phyloP scores from a whole-genome alignment of 2,329 filamentous ascomycete species.

The Sporothrix curviconia region DNA sequence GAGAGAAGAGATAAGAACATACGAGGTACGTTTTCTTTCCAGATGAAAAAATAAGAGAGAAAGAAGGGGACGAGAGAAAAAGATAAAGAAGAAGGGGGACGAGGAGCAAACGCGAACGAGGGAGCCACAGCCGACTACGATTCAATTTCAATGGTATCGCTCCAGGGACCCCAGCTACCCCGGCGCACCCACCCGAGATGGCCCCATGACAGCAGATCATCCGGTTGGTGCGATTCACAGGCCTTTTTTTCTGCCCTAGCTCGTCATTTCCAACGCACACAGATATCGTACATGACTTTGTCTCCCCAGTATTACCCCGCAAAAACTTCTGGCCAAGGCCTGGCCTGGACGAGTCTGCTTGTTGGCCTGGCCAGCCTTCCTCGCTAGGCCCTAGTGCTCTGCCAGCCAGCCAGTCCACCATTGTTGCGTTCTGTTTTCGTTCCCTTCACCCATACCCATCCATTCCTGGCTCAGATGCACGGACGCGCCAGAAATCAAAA shows the following conservation, averaged over 20 bases:
- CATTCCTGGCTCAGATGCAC: not conserved
- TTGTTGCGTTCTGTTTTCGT: not conserved
- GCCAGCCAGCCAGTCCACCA: not conserved
- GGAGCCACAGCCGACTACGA: no score
- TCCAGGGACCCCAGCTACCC: not conserved
- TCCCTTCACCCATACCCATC: slow-evolving; percentile 1
- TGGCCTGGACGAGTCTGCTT: not conserved
- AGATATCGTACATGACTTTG: not conserved
- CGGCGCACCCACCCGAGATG: not conserved
- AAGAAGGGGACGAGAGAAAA: not conserved
- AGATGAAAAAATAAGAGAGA: not conserved
- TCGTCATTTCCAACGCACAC: not conserved
- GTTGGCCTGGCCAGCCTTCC: not conserved
- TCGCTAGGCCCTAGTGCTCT: not conserved
- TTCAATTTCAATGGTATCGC: not conserved
- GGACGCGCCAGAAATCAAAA: not conserved
- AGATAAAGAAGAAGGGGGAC: not conserved
- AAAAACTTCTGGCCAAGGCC: not conserved
- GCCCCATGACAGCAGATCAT: slow-evolving; percentile 11
- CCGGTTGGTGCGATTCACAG: slow-evolving; percentile 1
- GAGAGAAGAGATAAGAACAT: not conserved
- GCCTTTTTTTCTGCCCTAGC: not conserved
- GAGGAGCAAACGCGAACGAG: not conserved
- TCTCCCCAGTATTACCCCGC: slow-evolving; percentile 5
- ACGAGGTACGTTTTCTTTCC: no score